Conservation (phyloP, 768 basidiomycete species). For the Termitomyces sp. region DNA sequence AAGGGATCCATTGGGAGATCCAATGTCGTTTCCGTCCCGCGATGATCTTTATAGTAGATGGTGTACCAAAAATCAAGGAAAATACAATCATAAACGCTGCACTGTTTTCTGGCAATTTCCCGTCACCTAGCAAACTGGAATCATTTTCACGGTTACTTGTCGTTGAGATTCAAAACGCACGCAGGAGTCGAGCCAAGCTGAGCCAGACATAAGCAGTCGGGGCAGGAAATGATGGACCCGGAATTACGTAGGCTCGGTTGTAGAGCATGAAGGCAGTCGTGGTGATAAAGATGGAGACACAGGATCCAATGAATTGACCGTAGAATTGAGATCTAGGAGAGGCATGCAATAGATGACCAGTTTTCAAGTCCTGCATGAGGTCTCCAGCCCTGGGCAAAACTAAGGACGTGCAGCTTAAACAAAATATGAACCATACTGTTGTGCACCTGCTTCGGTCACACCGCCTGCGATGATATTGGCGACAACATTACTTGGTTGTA, state of each 20-base stretch:
- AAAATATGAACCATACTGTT: conserved; percentile 53
- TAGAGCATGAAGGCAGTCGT: conserved; percentile 86
- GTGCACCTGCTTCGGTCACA: conserved; percentile 94
- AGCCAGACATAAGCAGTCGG: conserved; percentile 96
- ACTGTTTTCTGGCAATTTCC: conserved; percentile 74
- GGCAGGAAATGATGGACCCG: conserved; percentile 92
- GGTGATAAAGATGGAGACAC: conserved; percentile 84
- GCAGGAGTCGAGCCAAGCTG: conserved; percentile 66
- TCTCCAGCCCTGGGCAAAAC: conserved; percentile 71
- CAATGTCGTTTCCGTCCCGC: conserved; percentile 41
- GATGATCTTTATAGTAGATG: conserved; percentile 65
- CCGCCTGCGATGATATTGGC: conserved; percentile 97
- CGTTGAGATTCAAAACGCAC: conserved; percentile 35
- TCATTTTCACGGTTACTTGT: background rate
- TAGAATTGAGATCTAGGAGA: conserved; percentile 94
- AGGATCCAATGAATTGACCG: conserved; percentile 88
- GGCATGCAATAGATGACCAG: conserved; percentile 87
- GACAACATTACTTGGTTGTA: conserved; percentile 93
- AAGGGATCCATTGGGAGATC: conserved; percentile 80
- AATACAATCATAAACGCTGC: conserved; percentile 76
- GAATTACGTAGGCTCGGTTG: conserved; percentile 81
- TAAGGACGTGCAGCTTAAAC: background rate
- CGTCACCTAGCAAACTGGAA: conserved; percentile 54
- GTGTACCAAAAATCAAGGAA: conserved; percentile 61
- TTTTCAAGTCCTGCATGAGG: conserved; percentile 98